phyloP scores from a whole-genome alignment of 1,284 basidiomycete species.

The Naganishia sp. region DNA sequence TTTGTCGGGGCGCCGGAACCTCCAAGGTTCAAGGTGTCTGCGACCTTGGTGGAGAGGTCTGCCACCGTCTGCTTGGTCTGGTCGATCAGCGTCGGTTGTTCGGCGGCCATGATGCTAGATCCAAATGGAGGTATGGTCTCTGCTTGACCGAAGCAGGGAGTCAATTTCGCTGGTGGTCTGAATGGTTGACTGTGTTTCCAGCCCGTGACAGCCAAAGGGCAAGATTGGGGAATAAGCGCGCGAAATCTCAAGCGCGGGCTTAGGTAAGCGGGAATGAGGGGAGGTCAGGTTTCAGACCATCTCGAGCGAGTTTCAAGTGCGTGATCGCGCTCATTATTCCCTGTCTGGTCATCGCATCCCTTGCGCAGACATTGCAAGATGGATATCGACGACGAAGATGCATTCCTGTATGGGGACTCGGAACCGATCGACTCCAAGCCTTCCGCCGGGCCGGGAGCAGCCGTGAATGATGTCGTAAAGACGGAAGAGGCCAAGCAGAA shows the following conservation, averaged over 20 bases:
- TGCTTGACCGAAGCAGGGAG: neutral
- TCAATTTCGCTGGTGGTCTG: too few relatives aligned
- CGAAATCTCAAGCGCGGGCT: conserved; percentile 10
- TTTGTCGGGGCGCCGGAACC: conserved; percentile 1
- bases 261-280: conserved; percentile 6
- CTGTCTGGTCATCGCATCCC: too few relatives aligned
- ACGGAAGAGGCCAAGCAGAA: conserved; percentile 23
- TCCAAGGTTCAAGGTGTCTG: conserved; percentile 29
- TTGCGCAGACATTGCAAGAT: conserved; percentile 5
- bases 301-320: neutral
- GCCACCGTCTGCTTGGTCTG: conserved; percentile 28
- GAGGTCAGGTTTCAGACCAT: neutral
- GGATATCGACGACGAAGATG: conserved; percentile 35
- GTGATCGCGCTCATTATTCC: neutral
- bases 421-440: conserved; percentile 27
- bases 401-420: conserved; percentile 35
- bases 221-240: conserved; percentile 8
- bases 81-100: conserved; percentile 17
- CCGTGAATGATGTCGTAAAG: conserved; percentile 19
- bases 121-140: neutral
- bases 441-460: neutral
- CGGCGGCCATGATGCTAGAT: conserved; percentile 12
- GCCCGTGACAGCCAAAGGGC: too few relatives aligned
- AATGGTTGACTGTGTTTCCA: too few relatives aligned
- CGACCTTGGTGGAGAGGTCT: conserved; percentile 30